Conservation (phyloP, 2,329 filamentous ascomycete species). For the Neoascochyta sp. region DNA sequence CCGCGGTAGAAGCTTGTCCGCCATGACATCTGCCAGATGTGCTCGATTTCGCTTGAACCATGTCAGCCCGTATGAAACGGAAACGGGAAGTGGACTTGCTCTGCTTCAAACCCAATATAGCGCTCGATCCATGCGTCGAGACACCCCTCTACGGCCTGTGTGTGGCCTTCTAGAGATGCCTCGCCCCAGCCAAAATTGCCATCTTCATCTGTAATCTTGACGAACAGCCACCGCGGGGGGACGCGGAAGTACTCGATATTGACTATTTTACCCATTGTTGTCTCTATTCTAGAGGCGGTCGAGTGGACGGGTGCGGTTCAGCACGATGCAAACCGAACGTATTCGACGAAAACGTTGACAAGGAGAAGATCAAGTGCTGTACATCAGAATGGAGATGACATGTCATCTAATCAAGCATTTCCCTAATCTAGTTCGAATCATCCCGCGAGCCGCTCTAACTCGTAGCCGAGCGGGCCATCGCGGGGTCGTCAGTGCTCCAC, state of each 20-base stretch:
- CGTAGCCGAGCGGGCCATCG: conserved; percentile 6
- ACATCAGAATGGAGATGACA: no score
- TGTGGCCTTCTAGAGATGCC: conserved; percentile 69
- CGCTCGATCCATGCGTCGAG: conserved; percentile 63
- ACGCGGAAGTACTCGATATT: conserved; percentile 71
- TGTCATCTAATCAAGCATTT: no score
- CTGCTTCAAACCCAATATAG: conserved; percentile 65
- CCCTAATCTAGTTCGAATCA: no score
- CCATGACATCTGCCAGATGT: conserved; percentile 74
- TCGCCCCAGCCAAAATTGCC: conserved; percentile 70
- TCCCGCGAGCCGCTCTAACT: background rate
- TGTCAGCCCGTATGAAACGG: conserved; percentile 1
- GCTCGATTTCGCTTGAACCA: conserved; percentile 64
- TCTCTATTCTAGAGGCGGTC: background rate
- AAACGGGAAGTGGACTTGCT: conserved; percentile 47
- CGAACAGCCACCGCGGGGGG: conserved; percentile 72
- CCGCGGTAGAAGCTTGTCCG: conserved; percentile 70
- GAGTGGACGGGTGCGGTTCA: no score
- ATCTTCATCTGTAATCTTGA: conserved; percentile 67
- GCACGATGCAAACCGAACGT: no score
- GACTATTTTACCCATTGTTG: conserved; percentile 59
- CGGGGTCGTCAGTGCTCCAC: conserved; percentile 24
- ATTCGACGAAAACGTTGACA: no score
- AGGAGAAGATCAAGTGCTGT: no score
- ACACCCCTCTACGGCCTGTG: conserved; percentile 69